Conservation (phyloP, 768 basidiomycete species). For the Leccinellum albellum region DNA sequence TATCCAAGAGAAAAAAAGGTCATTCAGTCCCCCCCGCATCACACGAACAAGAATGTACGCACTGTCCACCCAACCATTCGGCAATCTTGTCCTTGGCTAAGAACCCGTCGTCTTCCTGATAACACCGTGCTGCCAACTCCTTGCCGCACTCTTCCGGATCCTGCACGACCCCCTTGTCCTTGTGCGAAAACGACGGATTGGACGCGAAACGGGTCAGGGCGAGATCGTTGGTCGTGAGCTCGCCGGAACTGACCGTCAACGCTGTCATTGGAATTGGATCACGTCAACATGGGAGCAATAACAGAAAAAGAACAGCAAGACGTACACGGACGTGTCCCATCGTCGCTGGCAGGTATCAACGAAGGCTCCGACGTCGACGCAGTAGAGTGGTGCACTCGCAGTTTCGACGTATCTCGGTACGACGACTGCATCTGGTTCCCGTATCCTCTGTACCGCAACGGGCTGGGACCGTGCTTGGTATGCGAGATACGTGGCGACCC, state of each 20-base stretch:
- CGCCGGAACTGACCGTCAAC: constrained; percentile 42
- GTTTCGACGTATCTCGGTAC: constrained; percentile 39
- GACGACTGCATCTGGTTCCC: constrained; percentile 34
- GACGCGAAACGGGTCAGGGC: constrained; percentile 45
- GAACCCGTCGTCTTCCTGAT: constrained; percentile 83
- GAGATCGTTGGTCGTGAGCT: constrained; percentile 51
- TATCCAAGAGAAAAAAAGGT: constrained; percentile 28
- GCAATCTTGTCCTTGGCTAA: constrained; percentile 84
- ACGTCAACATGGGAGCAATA: constrained; percentile 11
- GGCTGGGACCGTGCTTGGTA: constrained; percentile 38
- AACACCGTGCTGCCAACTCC: constrained; percentile 73
- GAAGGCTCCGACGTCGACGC: constrained; percentile 86
- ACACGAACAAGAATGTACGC: constrained; percentile 36
- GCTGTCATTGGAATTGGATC: constrained; percentile 10
- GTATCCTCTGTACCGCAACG: constrained; percentile 42
- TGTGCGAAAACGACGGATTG: constrained; percentile 32
- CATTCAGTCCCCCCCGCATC: not conserved
- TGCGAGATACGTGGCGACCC: constrained; percentile 34
- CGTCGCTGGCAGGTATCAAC: constrained; percentile 53
- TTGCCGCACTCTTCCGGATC: constrained; percentile 64
- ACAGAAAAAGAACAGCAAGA: constrained; percentile 18
- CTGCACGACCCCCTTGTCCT: constrained; percentile 54
- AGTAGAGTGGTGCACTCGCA: constrained; percentile 63
- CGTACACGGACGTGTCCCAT: constrained; percentile 45
- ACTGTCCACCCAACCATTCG: constrained; percentile 93